Percentiles rank a stretch among this genome's conserved stretches.
Evolutionary conservation across 2,329 filamentous ascomycete species (phyloP).

Genomic region (Tetracladium maxilliforme): DNA sequence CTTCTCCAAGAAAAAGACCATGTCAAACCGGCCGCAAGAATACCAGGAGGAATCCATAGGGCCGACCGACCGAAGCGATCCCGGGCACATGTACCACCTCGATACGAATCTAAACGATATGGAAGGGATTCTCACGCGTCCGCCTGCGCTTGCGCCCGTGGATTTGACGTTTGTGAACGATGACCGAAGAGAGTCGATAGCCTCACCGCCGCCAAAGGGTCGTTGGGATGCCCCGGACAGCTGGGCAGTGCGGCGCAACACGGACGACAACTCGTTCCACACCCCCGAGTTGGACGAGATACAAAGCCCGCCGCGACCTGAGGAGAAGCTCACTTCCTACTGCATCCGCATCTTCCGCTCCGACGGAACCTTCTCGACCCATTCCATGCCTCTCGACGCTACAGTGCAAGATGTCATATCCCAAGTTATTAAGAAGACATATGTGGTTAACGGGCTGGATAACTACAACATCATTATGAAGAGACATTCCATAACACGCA

Average conservation of each 20-base stretch:
- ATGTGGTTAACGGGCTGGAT: slow-evolving; percentile 74
- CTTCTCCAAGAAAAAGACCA: slow-evolving; percentile 46
- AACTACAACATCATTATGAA: slow-evolving; percentile 94
- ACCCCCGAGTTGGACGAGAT: slow-evolving; percentile 51
- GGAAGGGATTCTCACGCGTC: slow-evolving; percentile 73
- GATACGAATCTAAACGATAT: slow-evolving; percentile 84
- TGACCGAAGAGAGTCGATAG: slow-evolving; percentile 23
- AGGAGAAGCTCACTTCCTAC: slow-evolving; percentile 64
- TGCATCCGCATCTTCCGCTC: slow-evolving; percentile 92
- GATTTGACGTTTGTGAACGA: slow-evolving; percentile 35
- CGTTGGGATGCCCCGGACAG: slow-evolving; percentile 88
- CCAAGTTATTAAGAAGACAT: slow-evolving; percentile 90
- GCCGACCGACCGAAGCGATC: slow-evolving; percentile 44
- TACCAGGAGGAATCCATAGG: slow-evolving; percentile 22
- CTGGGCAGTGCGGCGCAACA: slow-evolving; percentile 74
- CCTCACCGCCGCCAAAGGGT: slow-evolving; percentile 13
- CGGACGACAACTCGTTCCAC: slow-evolving; percentile 46
- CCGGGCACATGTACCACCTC: slow-evolving; percentile 52
- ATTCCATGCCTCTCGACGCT: slow-evolving; percentile 71
- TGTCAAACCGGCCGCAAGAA: slow-evolving; percentile 21
- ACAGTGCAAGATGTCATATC: slow-evolving; percentile 76
- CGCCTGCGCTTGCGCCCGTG: slow-evolving; percentile 56
- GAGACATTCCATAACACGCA: slow-evolving; percentile 78
- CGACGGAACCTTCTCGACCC: slow-evolving; percentile 86
- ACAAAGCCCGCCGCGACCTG: slow-evolving; percentile 49